Evolutionary conservation across 2,329 filamentous ascomycete species (phyloP), one percentile per base, ranked within the genome.

Genomic region (Cytospora paraplurivora): DNA sequence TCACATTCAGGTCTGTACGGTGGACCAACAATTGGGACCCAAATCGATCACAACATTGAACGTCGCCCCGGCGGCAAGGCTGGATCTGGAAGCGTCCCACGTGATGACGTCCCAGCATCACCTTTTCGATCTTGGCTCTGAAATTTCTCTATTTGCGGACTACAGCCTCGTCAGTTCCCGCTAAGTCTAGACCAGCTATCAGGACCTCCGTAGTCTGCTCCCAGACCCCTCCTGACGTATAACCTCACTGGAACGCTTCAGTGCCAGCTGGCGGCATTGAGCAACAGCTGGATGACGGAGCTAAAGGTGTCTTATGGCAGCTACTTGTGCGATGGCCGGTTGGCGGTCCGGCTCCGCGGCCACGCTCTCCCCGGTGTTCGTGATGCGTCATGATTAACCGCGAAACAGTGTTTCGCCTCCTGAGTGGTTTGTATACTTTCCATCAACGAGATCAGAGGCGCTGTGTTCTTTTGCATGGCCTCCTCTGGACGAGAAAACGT

Each of bases 11-110:
- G 3, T n/a, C 5, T 19, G 17, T n/a, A 44, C 17, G 7, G 13
- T 15, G 38, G 8, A 6, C 35, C 35, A 10, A 27, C 27, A 27
- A 27, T 27, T 27, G 27, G 27, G 4, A 2, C 27, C 27, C 2
- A 27, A 3, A 37, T 13, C 35, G 35, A 37, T 13, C n/a, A 47
- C 44, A 47, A 17, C 41, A 21, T 54, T 34, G 27, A 53, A 61
- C 59, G 51, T 55, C 52, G 10, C 13, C 41, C 38, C 33, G 37
- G n/a, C 51, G 55, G 59, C 59, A 61, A 55, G 59, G 59, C 59
- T 61, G 59, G 51, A 32, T 49, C 55, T 59, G n/a, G 38, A 59
- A 53, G 6, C 10, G 51, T 41, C 51, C 53, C 59, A 61, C 59
- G 59, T 61, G 59, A 61, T 61, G 59, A 55, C 59, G 59, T 55